Percentiles rank a stretch among this genome's conserved stretches.
phyloP scores from a whole-genome alignment of 768 basidiomycete genomes.

The Auriculariales sp. region DNA sequence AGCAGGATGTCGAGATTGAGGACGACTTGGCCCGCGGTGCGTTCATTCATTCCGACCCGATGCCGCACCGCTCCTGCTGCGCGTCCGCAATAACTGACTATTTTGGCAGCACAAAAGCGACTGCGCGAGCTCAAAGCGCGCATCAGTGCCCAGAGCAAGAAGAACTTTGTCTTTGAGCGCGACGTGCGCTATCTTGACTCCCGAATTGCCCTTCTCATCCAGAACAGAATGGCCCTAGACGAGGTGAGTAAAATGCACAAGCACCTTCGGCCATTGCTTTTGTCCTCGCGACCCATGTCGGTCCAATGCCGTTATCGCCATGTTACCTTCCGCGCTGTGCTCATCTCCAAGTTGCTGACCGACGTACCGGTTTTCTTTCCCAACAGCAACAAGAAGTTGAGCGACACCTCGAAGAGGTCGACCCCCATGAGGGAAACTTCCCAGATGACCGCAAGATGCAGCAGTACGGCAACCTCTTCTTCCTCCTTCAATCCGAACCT shows the following conservation, averaged over 20 bases:
- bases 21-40: slow-evolving; percentile 89
- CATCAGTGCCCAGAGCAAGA: slow-evolving; percentile 97
- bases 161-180: slow-evolving; percentile 98
- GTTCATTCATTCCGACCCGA: slow-evolving; percentile 14
- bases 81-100: slow-evolving; percentile 3
- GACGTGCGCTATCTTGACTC: slow-evolving; percentile 98
- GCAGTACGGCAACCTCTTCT: slow-evolving; percentile 97
- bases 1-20: slow-evolving; percentile 96
- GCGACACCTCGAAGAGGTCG: slow-evolving; percentile 88
- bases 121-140: slow-evolving; percentile 89
- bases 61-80: slow-evolving; percentile 2
- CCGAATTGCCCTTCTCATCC: slow-evolving; percentile 91
- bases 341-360: too few species aligned
- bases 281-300: too few species aligned
- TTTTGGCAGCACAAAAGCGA: slow-evolving; percentile 76
- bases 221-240: slow-evolving; percentile 94
- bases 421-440: slow-evolving; percentile 81
- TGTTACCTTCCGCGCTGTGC: too few species aligned
- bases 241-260: slow-evolving; percentile 40
- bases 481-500: slow-evolving; percentile 94
- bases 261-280: background rate
- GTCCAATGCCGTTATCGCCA: too few species aligned
- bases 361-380: too few species aligned
- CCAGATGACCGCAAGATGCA: slow-evolving; percentile 90
- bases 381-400: slow-evolving; percentile 92